Percentiles rank a stretch among this genome's conserved stretches.
Conservation (phyloP, 2,329 filamentous ascomycete genomes). For the Colletotrichum viniferum region DNA sequence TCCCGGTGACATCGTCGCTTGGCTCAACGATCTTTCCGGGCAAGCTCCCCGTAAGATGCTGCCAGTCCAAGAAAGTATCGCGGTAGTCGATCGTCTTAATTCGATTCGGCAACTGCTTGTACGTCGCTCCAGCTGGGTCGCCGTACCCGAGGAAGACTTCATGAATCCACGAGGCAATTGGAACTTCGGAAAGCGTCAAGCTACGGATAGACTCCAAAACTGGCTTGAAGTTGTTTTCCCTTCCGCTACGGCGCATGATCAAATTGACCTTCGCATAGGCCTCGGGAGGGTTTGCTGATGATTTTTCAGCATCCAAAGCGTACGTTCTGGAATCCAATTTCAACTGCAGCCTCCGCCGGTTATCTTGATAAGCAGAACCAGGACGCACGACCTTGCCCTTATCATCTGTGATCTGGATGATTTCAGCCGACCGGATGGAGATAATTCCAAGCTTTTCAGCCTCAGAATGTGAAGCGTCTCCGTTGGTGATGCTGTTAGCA, state of each 20-base stretch:
- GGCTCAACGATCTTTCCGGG: slow-evolving; percentile 88
- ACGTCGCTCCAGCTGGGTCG: slow-evolving; percentile 85
- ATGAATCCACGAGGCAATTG: slow-evolving; percentile 88
- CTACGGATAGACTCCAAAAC: slow-evolving; percentile 90
- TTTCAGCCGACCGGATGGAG: slow-evolving; percentile 79
- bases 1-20: slow-evolving; percentile 70
- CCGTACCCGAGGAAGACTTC: slow-evolving; percentile 98
- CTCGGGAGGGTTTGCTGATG: slow-evolving; percentile 71
- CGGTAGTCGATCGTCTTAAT: slow-evolving; percentile 84
- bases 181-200: slow-evolving; percentile 82
- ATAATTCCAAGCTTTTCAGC: slow-evolving; percentile 70
- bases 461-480: slow-evolving; percentile 47
- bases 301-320: slow-evolving; percentile 73
- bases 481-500: slow-evolving; percentile 58
- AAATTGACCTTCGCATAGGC: slow-evolving; percentile 87
- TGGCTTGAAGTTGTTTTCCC: slow-evolving; percentile 97
- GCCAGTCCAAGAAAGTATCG: slow-evolving; percentile 95
- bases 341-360: slow-evolving; percentile 75
- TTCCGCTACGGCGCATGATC: slow-evolving; percentile 78
- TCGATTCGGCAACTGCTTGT: slow-evolving; percentile 80
- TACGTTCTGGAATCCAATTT: slow-evolving; percentile 82
- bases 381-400: slow-evolving; percentile 77
- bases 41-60: slow-evolving; percentile 87
- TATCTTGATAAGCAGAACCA: slow-evolving; percentile 64
- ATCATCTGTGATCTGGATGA: slow-evolving; percentile 86